phyloP scores from a whole-genome alignment of 1,284 basidiomycete species.

The Leccinum subfulvum region DNA sequence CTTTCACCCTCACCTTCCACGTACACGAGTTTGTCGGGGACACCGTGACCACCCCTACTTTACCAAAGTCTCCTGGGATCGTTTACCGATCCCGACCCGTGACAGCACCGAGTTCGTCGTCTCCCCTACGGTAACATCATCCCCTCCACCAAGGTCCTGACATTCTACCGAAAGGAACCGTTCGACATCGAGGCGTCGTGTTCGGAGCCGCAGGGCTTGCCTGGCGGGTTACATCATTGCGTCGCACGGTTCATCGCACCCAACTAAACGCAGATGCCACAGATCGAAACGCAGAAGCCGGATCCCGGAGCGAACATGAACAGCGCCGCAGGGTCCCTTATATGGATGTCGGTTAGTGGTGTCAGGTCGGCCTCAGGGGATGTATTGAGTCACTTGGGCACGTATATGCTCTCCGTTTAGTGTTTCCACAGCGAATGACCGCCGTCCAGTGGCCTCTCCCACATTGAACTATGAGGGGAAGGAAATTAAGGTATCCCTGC shows the following conservation, averaged over 20 bases:
- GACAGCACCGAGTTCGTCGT: conserved; percentile 88
- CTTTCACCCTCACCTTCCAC: conserved; percentile 27
- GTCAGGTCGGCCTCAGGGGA: conserved; percentile 58
- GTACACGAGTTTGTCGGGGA: conserved; percentile 92
- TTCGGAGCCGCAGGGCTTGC: conserved; percentile 66
- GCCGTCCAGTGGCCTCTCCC: conserved; percentile 55
- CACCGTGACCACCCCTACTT: conserved; percentile 69
- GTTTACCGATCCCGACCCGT: conserved; percentile 63
- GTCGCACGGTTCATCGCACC: conserved; percentile 67
- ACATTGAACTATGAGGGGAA: conserved; percentile 52
- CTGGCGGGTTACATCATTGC: conserved; percentile 68
- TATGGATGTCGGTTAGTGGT: too few species aligned
- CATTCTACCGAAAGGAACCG: conserved; percentile 85
- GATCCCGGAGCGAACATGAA: too few species aligned
- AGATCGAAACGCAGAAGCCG: too few species aligned
- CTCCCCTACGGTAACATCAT: conserved; percentile 78
- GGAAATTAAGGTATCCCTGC: conserved; percentile 67
- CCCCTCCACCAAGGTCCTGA: conserved; percentile 91
- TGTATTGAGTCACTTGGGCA: conserved; percentile 81
- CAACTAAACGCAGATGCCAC: too few species aligned
- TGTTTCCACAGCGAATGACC: neutral
- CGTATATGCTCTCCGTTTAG: conserved; percentile 17
- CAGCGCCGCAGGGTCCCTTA: too few species aligned
- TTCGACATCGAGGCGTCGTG: conserved; percentile 88
- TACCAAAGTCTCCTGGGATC: conserved; percentile 85